Conservation (phyloP, 73 alveolate species). For the Paramecium primaurelia region DNA sequence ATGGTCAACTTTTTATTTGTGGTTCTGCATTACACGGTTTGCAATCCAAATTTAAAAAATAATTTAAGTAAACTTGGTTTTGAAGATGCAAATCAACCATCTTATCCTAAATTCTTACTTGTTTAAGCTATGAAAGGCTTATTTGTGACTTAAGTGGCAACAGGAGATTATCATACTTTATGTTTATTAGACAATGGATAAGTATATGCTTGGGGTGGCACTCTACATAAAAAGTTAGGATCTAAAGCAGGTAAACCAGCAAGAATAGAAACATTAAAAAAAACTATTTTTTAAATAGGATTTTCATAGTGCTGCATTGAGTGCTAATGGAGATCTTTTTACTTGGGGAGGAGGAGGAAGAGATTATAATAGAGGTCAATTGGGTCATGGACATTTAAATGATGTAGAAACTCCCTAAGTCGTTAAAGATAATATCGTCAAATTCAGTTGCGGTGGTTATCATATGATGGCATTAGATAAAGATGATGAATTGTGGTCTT, state of each 20-base stretch:
- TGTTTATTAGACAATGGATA: constrained; percentile 83
- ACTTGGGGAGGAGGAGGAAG: constrained; percentile 99
- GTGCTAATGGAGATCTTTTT: constrained; percentile 85
- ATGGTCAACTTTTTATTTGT: constrained; percentile 85
- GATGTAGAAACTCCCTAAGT: constrained; percentile 80
- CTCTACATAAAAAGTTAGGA: constrained; percentile 88
- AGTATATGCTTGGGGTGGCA: constrained; percentile 96
- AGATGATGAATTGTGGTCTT: constrained; percentile 85
- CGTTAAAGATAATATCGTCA: constrained; percentile 66
- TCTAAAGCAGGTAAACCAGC: constrained; percentile 84
- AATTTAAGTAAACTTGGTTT: constrained; percentile 82
- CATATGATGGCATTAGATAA: constrained; percentile 91
- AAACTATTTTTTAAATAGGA: constrained; percentile 81
- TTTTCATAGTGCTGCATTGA: constrained; percentile 94
- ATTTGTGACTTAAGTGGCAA: constrained; percentile 81
- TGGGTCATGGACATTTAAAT: constrained; percentile 92
- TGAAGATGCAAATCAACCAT: constrained; percentile 68
- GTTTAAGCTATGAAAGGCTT: constrained; percentile 69
- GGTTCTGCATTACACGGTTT: constrained; percentile 94
- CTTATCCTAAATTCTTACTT: constrained; percentile 66
- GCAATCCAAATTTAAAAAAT: neutral
- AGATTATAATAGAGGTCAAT: constrained; percentile 93
- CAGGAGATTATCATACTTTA: constrained; percentile 96
- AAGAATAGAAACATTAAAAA: constrained; percentile 64
- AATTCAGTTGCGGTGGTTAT: constrained; percentile 95